Conservation (phyloP, 768 basidiomycete species). For the Hydnomerulius pinastri region DNA sequence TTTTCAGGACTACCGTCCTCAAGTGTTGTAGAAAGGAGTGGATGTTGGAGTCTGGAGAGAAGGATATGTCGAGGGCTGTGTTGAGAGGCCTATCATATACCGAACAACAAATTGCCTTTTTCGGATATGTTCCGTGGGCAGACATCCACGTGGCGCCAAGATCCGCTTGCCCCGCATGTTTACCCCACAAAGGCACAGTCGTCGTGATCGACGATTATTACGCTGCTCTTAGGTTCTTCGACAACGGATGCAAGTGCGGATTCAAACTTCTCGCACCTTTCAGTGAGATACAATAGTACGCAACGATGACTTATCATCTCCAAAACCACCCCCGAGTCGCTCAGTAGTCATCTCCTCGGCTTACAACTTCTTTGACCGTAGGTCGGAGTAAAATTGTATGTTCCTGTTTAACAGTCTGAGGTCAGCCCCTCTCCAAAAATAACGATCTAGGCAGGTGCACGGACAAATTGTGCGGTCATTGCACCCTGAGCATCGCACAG, state of each 20-base stretch:
- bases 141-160: conserved; percentile 1
- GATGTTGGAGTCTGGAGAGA: not conserved
- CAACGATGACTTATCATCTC: not conserved
- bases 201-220: too few species aligned
- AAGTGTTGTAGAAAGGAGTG: not conserved
- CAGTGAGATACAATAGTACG: not conserved
- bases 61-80: not conserved
- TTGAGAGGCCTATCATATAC: not conserved
- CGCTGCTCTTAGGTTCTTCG: too few species aligned
- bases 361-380: conserved; percentile 83
- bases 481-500: conserved; percentile 80
- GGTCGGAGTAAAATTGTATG: conserved; percentile 85
- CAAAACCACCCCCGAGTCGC: conserved; percentile 13
- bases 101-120: conserved; percentile 18
- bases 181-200: not conserved
- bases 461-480: conserved; percentile 93
- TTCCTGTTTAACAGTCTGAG: conserved; percentile 48
- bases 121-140: conserved; percentile 16
- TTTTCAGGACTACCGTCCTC: not conserved
- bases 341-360: conserved; percentile 81
- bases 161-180: not conserved
- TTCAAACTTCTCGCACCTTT: not conserved
- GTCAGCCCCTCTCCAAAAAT: conserved; percentile 5
- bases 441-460: conserved; percentile 25
- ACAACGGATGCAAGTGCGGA: not conserved